phyloP scores from a whole-genome alignment of 768 basidiomycete species.

The Mycena sanguinolenta region DNA sequence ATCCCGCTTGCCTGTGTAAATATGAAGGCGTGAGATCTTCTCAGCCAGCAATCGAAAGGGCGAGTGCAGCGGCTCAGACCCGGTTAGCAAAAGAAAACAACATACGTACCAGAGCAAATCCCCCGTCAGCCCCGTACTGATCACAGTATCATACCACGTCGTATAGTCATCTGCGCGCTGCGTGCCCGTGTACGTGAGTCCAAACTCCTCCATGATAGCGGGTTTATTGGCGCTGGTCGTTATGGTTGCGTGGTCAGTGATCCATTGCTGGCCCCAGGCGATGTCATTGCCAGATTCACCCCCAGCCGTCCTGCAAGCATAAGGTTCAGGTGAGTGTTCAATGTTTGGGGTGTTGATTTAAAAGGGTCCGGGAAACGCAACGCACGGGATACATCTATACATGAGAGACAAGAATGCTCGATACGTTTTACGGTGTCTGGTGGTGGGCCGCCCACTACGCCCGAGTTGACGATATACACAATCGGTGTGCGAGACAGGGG shows the following conservation, averaged over 20 bases:
- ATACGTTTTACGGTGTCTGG: no score
- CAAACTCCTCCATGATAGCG: conserved; percentile 76
- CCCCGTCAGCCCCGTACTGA: conserved; percentile 25
- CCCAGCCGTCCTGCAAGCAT: conserved; percentile 56
- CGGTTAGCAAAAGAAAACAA: no score
- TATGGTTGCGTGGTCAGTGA: conserved; percentile 69
- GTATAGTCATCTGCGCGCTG: conserved; percentile 15
- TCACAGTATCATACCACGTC: conserved; percentile 24
- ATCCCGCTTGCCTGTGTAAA: conserved; percentile 20
- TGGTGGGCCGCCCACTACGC: no score
- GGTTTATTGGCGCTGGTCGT: conserved; percentile 69
- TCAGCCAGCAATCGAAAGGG: no score
- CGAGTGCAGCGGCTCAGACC: no score
- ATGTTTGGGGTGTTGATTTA: no score
- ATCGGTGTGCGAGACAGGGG: no score
- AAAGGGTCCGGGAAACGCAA: not conserved
- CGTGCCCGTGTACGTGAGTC: conserved; percentile 49
- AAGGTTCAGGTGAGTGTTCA: not conserved
- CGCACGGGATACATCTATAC: conserved; percentile 54
- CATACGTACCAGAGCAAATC: conserved; percentile 27
- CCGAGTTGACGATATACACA: no score
- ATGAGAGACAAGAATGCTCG: no score
- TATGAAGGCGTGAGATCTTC: no score
- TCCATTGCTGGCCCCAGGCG: conserved; percentile 75
- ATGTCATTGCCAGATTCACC: conserved; percentile 54